Conservation (phyloP, 169 alveolate genomes). For the Toxoplasma gondii region DNA sequence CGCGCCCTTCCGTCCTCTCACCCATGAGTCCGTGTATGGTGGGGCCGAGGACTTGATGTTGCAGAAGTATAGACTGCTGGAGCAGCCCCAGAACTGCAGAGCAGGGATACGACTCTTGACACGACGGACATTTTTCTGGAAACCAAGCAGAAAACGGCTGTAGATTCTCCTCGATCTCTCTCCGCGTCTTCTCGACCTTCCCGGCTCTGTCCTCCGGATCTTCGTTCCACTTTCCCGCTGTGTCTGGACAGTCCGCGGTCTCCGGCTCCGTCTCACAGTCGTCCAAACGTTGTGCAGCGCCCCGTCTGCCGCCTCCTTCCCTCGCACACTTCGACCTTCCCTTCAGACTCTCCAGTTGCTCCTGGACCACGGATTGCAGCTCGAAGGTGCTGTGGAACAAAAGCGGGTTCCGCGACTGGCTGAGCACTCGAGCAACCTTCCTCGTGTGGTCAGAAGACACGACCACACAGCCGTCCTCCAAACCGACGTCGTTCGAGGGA, state of each 20-base stretch:
- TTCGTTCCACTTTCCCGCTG: neutral
- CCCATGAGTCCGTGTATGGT: neutral
- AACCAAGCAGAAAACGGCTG: neutral
- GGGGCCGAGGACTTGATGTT: neutral
- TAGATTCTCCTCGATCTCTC: neutral
- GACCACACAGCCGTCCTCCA: neutral
- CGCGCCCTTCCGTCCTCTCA: neutral
- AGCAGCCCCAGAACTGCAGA: slow-evolving; percentile 29
- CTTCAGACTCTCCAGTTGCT: neutral
- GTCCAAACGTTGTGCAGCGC: neutral
- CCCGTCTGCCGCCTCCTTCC: neutral
- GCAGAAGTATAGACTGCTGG: slow-evolving; percentile 31
- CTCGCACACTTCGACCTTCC: neutral
- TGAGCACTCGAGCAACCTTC: neutral
- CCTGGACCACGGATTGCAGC: neutral
- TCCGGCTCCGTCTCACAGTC: neutral
- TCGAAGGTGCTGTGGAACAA: slow-evolving; percentile 32
- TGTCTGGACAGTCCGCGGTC: neutral
- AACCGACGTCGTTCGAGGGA: neutral
- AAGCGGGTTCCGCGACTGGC: neutral
- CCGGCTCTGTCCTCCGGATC: neutral
- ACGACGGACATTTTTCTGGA: slow-evolving; percentile 18
- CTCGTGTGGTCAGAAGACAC: slow-evolving; percentile 31
- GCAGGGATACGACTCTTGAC: slow-evolving; percentile 6
- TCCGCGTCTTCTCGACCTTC: neutral